Conservation (phyloP, 2,329 filamentous ascomycete genomes). For the Epichloe festucae region DNA sequence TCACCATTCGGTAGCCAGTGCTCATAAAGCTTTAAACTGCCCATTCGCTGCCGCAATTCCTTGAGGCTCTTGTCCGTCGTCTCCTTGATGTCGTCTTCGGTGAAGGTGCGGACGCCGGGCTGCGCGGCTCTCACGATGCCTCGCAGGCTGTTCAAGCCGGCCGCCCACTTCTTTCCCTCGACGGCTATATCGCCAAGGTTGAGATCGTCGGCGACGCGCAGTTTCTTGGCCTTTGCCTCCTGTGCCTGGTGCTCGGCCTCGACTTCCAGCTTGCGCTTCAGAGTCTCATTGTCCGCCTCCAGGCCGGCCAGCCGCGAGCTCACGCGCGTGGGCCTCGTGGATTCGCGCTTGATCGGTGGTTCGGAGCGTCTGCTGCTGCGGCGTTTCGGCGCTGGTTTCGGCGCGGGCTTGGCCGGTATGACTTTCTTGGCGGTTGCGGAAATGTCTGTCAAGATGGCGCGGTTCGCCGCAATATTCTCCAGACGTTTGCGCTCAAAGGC, state of each 20-base stretch:
- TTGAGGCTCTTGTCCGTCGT: constrained; percentile 67
- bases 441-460: constrained; percentile 66
- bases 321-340: constrained; percentile 37
- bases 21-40: constrained; percentile 64
- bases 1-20: constrained; percentile 67
- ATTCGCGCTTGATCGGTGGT: constrained; percentile 31
- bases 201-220: constrained; percentile 42
- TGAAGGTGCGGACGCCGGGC: constrained; percentile 75
- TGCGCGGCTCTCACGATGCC: constrained; percentile 51
- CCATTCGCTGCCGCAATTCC: constrained; percentile 63
- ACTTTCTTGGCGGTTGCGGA: constrained; percentile 57
- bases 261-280: constrained; percentile 38
- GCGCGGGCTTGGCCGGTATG: constrained; percentile 43
- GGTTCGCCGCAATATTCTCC: constrained; percentile 78
- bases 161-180: constrained; percentile 64
- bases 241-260: constrained; percentile 30
- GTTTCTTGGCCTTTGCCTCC: constrained; percentile 43
- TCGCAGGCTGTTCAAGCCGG: constrained; percentile 51
- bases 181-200: constrained; percentile 67
- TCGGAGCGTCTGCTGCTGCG: constrained; percentile 20
- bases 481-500: constrained; percentile 77
- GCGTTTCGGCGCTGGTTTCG: constrained; percentile 27
- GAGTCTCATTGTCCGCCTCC: constrained; percentile 31
- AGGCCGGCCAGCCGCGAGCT: constrained; percentile 46
- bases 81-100: constrained; percentile 66